Evolutionary conservation across 169 alveolate genomes (phyloP), one percentile per base, ranked within the genome.

Genomic region (Eimeria necatrix): DNA sequence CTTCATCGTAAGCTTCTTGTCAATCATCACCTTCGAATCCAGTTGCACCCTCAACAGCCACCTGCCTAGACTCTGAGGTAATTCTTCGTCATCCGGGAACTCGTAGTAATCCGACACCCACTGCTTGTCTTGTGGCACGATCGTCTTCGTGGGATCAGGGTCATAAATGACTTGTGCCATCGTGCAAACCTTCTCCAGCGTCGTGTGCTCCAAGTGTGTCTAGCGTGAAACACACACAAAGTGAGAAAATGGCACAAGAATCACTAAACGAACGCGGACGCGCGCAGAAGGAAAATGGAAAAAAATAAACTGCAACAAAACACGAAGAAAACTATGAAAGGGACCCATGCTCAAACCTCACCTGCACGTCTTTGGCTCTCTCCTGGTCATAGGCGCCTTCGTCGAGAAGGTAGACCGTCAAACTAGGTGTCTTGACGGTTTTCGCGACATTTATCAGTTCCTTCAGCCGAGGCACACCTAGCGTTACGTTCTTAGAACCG

Each of bases 381-480:
- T 97, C 98, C 93, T 98, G 99, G 83, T 98, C 99, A 73, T 96
- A 95, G 10, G 99, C 98, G 24, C 96, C 95, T 56, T 97, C 97
- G 41, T 98, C 98, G 85, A 98, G 97, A 61, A 99, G 97, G 97
- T 97, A 98, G 22, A 99, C 98, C 22, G 99, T 99, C 94, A 99
- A 96, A 16, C 99, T 97, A 18, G 99, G 99, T 48, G 99, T 99
- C 95, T 99, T 99, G 84, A 99, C 99, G 86, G 98, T 99, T 95
- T 99, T 99, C 61, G 99, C 99, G 61, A 99, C 99, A 97, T 99
- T 99, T 91, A 99, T 99, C 84, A 99, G 96, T 98, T 99, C 99
- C 97, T 99, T 99, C 86, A 99, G 97, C 94, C 99, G 98, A 3
- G 99, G 99, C n/a, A 99, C 99, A 87, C 99, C 99, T 89, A 99